Evolutionary conservation across 768 basidiomycete species (phyloP), one percentile per base, ranked within the genome.

Genomic region (Sporobolomyces roseus): DNA sequence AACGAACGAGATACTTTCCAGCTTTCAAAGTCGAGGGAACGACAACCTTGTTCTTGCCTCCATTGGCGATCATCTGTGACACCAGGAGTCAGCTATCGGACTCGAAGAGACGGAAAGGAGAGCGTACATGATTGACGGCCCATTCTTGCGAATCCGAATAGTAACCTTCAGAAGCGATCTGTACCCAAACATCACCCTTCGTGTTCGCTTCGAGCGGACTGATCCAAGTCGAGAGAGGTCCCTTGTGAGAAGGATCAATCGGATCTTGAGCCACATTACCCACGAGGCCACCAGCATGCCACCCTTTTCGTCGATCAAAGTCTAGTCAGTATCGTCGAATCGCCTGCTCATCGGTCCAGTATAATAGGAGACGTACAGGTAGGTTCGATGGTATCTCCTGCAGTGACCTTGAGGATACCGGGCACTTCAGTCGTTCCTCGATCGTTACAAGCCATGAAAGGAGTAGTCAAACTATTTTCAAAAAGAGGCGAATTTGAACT

Each of bases 1-100:
- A 64, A 32, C 53, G 63, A 46, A 64, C 12, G n/a, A 64, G n/a
- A 51, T 64, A 64, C 30, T 64, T 38, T 41, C 63, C 63, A 3
- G 63, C 51, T 2, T 50, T 51, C 13, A 64, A 30, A 2, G 29
- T 25, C 23, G 17, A 8, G 6, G 63, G 38, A 41, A 41, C 17
- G 38, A 41, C 38, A 17, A 41, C 38, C 38, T 41, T 41, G 38
- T 41, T 41, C 38, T 41, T 41, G 9, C 38, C 38, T 41, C 17
- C 17, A 17, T 41, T 41, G 10, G 38, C 17, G 17, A 9, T 41
- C 10, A 41, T 9, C 38, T 41, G 17, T 17, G 17, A 41, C 17
- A 9, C 10, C 38, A 41, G 10, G 17, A 9, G 38, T 9, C 9
- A 9, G 38, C 17, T 41, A 41, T 9, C 38, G 9, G 38, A 41